Percentiles rank a stretch among this genome's conserved stretches.
Conservation (phyloP, 2,329 filamentous ascomycete species). For the Immersiporthe knoxdaviesiana region DNA sequence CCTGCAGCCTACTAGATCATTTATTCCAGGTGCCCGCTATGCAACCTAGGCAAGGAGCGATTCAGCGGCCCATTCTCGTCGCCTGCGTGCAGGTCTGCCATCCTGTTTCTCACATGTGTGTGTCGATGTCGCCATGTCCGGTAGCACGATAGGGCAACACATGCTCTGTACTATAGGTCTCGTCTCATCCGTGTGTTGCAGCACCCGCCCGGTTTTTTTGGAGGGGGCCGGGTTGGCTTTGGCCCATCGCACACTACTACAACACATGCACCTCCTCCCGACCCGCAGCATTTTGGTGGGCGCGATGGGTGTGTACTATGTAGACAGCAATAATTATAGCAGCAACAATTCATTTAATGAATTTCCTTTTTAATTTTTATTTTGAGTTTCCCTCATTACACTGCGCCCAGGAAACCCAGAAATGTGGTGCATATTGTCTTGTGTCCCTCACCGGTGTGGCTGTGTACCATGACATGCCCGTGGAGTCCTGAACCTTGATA, state of each 20-base stretch:
- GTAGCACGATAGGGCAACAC: slow-evolving; percentile 2
- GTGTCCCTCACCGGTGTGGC: background rate
- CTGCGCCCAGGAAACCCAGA: background rate
- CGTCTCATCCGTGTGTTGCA: background rate
- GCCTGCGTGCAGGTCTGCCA: background rate
- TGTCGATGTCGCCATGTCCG: background rate
- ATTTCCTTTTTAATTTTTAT: background rate
- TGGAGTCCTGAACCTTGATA: background rate
- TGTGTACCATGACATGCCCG: background rate
- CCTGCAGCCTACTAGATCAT: background rate
- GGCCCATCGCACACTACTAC: background rate
- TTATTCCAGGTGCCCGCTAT: background rate
- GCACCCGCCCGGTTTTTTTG: background rate
- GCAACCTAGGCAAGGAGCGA: background rate
- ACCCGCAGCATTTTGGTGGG: background rate
- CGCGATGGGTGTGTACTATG: background rate
- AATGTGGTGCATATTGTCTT: background rate
- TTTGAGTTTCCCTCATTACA: background rate
- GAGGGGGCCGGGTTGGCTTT: background rate
- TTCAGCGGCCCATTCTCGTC: background rate
- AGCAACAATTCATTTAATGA: background rate
- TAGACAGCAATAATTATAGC: background rate
- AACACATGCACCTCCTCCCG: no score
- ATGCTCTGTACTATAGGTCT: background rate
- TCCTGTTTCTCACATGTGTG: background rate